A percentile compares a stretch with the other conserved stretches of the same genome.
phyloP scores from a whole-genome alignment of 257 asterid species.

The Echites panduratus region DNA sequence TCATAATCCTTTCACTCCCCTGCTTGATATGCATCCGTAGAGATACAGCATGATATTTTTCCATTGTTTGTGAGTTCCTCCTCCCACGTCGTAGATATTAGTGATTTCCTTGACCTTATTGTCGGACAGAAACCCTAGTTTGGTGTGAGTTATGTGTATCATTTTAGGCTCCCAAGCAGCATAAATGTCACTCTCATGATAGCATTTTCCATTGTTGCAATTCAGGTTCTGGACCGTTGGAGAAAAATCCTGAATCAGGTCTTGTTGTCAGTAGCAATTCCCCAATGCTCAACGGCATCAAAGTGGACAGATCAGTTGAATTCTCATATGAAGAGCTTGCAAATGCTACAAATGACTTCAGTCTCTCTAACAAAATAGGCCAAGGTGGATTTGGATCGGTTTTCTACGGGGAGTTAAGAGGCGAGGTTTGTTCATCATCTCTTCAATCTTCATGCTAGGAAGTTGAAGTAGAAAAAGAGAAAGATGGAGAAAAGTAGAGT shows the following conservation, averaged over 20 bases:
- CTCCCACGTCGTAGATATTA: not conserved
- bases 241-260: conserved; percentile 37
- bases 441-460: not conserved
- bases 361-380: conserved; percentile 55
- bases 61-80: too few species aligned
- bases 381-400: conserved; percentile 91
- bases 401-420: conserved; percentile 66
- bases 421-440: conserved; percentile 55
- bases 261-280: conserved; percentile 24
- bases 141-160: not conserved
- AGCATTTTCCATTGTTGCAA: not conserved
- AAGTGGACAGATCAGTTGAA: conserved; percentile 79
- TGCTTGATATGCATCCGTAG: not conserved
- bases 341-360: conserved; percentile 50
- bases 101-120: not conserved
- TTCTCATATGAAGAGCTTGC: conserved; percentile 70
- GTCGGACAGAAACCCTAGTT: not conserved
- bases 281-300: conserved; percentile 49
- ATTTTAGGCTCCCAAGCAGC: not conserved
- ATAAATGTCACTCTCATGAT: not conserved
- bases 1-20: not conserved
- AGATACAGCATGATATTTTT: too few species aligned
- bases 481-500: not conserved
- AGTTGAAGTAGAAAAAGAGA: not conserved
- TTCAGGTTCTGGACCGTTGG: conserved; percentile 31